Percentiles rank a stretch among this genome's conserved stretches.
Conservation (phyloP, 1,284 basidiomycete species). For the Pyrrhoderma lamaoense region DNA sequence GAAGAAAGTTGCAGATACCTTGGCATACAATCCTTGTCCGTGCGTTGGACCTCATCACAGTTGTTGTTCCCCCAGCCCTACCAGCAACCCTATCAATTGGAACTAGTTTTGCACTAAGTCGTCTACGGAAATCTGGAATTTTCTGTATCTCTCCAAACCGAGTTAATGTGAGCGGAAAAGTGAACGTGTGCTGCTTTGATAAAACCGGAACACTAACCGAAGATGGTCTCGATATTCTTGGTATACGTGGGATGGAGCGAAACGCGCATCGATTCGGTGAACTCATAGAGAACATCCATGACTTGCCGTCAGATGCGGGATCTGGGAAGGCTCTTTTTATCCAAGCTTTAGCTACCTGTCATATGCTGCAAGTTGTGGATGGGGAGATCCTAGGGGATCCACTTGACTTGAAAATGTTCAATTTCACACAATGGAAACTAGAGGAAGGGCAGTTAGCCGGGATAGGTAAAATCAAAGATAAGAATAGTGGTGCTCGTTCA, state of each 20-base stretch:
- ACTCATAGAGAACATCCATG: slow-evolving; percentile 80
- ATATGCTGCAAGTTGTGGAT: slow-evolving; percentile 90
- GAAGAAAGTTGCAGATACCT: slow-evolving; percentile 46
- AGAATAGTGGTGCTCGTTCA: slow-evolving; percentile 55
- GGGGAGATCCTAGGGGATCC: slow-evolving; percentile 92
- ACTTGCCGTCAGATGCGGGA: slow-evolving; percentile 65
- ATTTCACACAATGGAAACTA: slow-evolving; percentile 92
- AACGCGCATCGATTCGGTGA: slow-evolving; percentile 80
- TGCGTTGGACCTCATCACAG: slow-evolving; percentile 94
- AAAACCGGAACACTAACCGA: slow-evolving; percentile 99
- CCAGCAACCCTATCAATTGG: slow-evolving; percentile 98
- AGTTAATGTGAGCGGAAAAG: slow-evolving; percentile 93
- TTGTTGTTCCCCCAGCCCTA: slow-evolving; percentile 95
- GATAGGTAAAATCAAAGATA: slow-evolving; percentile 62
- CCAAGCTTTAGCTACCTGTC: slow-evolving; percentile 93
- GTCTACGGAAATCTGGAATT: slow-evolving; percentile 84
- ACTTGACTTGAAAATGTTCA: slow-evolving; percentile 95
- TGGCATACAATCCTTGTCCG: slow-evolving; percentile 92
- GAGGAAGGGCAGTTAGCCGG: slow-evolving; percentile 82
- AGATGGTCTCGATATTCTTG: slow-evolving; percentile 95
- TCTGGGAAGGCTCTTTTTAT: slow-evolving; percentile 81
- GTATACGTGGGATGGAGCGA: slow-evolving; percentile 78
- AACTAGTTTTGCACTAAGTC: slow-evolving; percentile 89
- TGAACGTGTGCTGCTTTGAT: slow-evolving; percentile 99
- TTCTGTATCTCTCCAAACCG: slow-evolving; percentile 97